Conservation (phyloP, 129 eudicot genomes). For the Cynara cardunculus region DNA sequence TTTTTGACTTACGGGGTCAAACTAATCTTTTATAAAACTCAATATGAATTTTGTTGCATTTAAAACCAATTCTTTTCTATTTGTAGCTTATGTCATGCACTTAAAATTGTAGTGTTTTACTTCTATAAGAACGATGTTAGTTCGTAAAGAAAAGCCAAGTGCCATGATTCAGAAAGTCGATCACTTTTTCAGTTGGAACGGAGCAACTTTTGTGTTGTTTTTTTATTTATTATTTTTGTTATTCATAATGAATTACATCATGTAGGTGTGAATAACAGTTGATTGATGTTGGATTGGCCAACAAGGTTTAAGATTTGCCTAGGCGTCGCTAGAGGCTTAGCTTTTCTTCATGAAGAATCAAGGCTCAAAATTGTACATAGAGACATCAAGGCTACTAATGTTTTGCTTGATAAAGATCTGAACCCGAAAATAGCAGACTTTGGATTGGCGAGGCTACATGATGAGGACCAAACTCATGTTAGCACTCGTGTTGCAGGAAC, state of each 20-base stretch:
- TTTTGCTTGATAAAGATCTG: conserved; percentile 59
- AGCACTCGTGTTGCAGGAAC: conserved; percentile 80
- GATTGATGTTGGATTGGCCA: conserved; percentile 55
- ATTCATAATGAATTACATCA: not conserved
- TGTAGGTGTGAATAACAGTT: conserved; percentile 37
- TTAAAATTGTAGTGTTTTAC: not conserved
- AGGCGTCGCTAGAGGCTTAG: conserved; percentile 68
- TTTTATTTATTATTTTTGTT: not conserved
- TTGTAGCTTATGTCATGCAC: not conserved
- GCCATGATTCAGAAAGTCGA: not conserved
- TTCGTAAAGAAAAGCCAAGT: no score
- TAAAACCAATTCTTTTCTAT: not conserved
- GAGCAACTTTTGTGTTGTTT: not conserved
- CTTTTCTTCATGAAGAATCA: conserved; percentile 81
- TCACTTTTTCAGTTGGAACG: not conserved
- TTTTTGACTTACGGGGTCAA: not conserved
- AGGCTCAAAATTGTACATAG: conserved; percentile 74
- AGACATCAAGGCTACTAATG: conserved; percentile 78
- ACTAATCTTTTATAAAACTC: no score
- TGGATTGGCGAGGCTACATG: conserved; percentile 69
- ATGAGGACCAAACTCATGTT: conserved; percentile 57
- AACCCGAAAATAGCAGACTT: conserved; percentile 75
- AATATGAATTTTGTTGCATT: not conserved
- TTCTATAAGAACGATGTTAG: not conserved
- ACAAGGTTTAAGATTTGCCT: conserved; percentile 61